These are phyloP conservation scores for Arctium minus DNA, from an alignment of 129 eudicot species.

Conservation along the genomic window DNA sequence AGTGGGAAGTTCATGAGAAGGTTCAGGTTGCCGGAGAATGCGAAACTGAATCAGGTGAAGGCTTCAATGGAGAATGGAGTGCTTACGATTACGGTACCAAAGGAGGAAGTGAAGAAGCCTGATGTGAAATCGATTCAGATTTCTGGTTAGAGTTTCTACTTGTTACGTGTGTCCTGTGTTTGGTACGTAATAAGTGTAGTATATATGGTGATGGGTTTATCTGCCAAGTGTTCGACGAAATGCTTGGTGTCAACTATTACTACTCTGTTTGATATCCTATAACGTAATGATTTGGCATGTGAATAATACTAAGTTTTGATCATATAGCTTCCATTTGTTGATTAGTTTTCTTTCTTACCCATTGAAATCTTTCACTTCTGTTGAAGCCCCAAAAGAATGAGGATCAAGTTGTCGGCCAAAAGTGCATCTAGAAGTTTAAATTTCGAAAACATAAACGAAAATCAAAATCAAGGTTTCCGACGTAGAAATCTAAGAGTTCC, in stretches of 20 bases:
- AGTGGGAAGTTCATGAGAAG: constrained; percentile 30
- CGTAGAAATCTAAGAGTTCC: too few species aligned
- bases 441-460: too few species aligned
- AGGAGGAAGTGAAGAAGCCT: constrained; percentile 14
- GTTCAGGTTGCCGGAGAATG: constrained; percentile 25
- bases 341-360: too few species aligned
- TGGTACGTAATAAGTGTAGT: neutral
- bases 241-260: neutral
- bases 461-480: too few species aligned
- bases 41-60: constrained; percentile 18
- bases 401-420: too few species aligned
- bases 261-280: neutral
- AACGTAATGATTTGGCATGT: neutral
- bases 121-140: constrained; percentile 17
- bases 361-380: too few species aligned
- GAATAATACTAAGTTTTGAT: neutral
- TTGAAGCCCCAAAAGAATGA: too few species aligned
- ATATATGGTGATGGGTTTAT: neutral
- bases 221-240: constrained; percentile 6
- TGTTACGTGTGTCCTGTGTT: neutral
- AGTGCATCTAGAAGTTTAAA: too few species aligned
- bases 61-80: constrained; percentile 26
- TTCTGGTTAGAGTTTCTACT: constrained; percentile 13
- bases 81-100: constrained; percentile 17
- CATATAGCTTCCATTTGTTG: neutral